Percentiles rank a stretch among this genome's conserved stretches.
Evolutionary conservation across 768 basidiomycete species (phyloP).

Genomic region (Trametes cubensis): DNA sequence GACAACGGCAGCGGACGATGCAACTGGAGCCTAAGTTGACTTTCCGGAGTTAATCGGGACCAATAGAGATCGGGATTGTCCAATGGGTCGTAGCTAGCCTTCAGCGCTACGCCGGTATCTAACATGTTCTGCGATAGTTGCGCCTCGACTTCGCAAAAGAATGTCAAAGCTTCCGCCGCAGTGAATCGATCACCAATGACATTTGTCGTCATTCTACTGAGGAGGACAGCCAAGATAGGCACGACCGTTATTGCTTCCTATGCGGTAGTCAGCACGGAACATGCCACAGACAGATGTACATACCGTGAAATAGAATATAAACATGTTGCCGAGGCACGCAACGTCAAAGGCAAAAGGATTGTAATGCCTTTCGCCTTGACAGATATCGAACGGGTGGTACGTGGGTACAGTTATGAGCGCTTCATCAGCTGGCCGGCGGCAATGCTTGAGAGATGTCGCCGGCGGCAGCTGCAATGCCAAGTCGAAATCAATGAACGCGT

Average conservation of each 20-base stretch:
- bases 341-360: constrained; percentile 16
- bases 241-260: neutral
- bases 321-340: neutral
- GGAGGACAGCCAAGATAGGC: neutral
- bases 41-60: neutral
- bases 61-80: neutral
- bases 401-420: neutral
- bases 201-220: constrained; percentile 4
- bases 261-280: neutral
- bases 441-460: neutral
- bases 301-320: neutral
- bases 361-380: neutral
- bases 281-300: neutral
- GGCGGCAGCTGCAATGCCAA: neutral
- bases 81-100: neutral
- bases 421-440: neutral
- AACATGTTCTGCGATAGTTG: neutral
- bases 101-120: neutral
- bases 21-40: neutral
- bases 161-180: neutral
- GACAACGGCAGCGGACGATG: neutral
- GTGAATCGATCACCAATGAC: neutral
- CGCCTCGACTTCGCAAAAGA: neutral
- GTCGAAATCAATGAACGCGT: constrained; percentile 2
- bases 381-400: neutral